These are phyloP conservation scores for Tagetes patula DNA, from an alignment of 129 eudicot species.

Conservation along the genomic window DNA sequence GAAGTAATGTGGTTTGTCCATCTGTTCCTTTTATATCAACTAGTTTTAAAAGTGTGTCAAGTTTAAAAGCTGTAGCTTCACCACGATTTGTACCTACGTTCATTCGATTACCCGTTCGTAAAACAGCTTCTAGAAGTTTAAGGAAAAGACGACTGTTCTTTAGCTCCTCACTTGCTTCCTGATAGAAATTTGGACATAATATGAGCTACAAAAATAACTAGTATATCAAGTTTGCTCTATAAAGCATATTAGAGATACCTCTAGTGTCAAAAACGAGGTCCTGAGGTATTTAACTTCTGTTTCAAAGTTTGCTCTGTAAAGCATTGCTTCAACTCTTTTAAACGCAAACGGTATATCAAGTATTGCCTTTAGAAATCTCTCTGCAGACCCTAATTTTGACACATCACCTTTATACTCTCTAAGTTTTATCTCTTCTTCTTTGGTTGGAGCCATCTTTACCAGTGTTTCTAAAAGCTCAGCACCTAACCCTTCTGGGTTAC, in stretches of 20 bases:
- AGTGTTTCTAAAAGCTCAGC: constrained; percentile 88
- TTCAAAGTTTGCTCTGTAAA: constrained; percentile 88
- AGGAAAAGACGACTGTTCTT: constrained; percentile 87
- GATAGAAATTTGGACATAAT: constrained; percentile 25
- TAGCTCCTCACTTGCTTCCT: constrained; percentile 84
- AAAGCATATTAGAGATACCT: constrained; percentile 42
- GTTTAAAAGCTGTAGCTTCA: constrained; percentile 89
- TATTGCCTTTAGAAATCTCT: constrained; percentile 72
- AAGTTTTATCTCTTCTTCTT: constrained; percentile 94
- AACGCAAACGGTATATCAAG: constrained; percentile 91
- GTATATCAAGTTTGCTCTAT: background rate
- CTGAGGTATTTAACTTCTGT: constrained; percentile 71
- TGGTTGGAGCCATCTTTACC: constrained; percentile 98
- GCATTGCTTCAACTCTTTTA: constrained; percentile 93
- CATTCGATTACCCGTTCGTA: constrained; percentile 91
- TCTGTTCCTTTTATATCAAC: constrained; percentile 93
- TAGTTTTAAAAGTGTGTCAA: constrained; percentile 78
- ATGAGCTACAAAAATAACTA: constrained; percentile 10
- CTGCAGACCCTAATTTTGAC: constrained; percentile 85
- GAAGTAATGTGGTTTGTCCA: constrained; percentile 93
- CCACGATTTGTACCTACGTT: constrained; percentile 96
- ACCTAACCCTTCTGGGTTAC: constrained; percentile 85
- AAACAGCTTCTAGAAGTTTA: constrained; percentile 95
- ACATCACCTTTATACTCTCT: constrained; percentile 74
- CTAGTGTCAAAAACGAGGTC: constrained; percentile 67